A percentile compares a stretch with the other conserved stretches of the same genome.
Conservation (phyloP, 768 basidiomycete genomes). For the Panaeolus papilionaceus region DNA sequence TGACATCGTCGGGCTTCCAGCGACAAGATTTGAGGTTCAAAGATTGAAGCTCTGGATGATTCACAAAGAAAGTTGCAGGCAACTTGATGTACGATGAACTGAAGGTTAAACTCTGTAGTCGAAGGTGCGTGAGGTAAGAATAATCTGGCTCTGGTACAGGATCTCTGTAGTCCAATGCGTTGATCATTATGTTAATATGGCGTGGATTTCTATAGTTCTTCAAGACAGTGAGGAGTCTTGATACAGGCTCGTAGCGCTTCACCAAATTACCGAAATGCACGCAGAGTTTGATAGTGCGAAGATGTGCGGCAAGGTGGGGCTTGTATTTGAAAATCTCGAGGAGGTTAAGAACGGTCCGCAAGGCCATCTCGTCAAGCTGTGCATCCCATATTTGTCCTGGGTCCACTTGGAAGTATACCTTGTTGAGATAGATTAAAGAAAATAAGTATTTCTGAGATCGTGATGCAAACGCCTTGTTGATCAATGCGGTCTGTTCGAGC, state of each 20-base stretch:
- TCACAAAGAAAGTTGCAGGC: not conserved
- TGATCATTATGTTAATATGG: not conserved
- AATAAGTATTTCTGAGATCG: not conserved
- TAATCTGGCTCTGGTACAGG: not conserved
- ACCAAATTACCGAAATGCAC: not conserved
- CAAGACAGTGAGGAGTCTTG: not conserved
- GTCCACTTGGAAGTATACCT: not conserved
- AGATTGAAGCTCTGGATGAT: not conserved
- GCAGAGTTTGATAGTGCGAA: not conserved
- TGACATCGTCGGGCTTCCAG: not conserved
- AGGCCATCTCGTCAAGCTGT: not conserved
- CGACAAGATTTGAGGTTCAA: not conserved
- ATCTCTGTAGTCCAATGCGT: not conserved
- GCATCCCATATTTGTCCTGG: not conserved
- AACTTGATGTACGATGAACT: not conserved
- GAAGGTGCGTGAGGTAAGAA: not conserved
- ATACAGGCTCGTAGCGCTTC: not conserved
- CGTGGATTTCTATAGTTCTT: not conserved
- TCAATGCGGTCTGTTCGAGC: not conserved
- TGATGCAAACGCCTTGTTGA: not conserved
- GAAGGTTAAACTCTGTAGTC: not conserved
- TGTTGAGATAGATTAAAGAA: not conserved
- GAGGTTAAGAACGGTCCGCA: not conserved
- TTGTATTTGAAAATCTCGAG: not conserved
- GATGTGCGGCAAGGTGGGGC: not conserved